A percentile compares a stretch with the other conserved stretches of the same genome.
phyloP scores from a whole-genome alignment of 2,329 filamentous ascomycete genomes.

The Colletotrichum tanaceti region DNA sequence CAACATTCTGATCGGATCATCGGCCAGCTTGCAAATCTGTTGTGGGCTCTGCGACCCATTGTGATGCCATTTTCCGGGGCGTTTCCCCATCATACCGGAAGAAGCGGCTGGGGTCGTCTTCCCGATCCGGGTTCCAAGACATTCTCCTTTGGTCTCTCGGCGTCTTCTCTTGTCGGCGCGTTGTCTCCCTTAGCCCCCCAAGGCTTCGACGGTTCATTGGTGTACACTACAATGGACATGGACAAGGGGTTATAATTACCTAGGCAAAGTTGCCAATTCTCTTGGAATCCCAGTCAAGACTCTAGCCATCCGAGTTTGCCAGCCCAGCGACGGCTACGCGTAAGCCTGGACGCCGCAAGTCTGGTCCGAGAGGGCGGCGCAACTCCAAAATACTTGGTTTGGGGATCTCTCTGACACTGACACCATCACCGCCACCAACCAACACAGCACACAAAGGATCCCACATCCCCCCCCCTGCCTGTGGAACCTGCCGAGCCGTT shows the following conservation, averaged over 20 bases:
- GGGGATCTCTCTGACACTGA: background rate
- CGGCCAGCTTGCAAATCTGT: background rate
- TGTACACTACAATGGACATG: no score
- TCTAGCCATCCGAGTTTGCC: conserved; percentile 1
- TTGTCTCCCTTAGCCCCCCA: background rate
- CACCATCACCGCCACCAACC: background rate
- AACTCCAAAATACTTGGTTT: conserved; percentile 1
- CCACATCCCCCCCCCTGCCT: background rate
- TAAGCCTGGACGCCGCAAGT: background rate
- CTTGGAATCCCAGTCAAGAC: background rate
- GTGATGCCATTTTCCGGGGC: conserved; percentile 15
- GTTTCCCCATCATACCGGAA: conserved; percentile 18
- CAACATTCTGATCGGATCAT: no score
- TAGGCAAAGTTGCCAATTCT: background rate
- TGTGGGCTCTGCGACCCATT: background rate
- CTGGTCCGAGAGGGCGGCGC: background rate
- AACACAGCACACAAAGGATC: background rate
- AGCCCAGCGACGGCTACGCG: conserved; percentile 3
- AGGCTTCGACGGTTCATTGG: no score
- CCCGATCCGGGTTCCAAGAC: background rate
- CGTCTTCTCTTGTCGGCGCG: background rate
- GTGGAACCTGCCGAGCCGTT: conserved; percentile 34
- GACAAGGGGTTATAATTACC: no score
- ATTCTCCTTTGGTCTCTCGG: background rate
- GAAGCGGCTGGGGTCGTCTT: conserved; percentile 3